Base-by-base conservation (phyloP, 1,284 basidiomycete species). In the Ceratobasidium sp. region DNA sequence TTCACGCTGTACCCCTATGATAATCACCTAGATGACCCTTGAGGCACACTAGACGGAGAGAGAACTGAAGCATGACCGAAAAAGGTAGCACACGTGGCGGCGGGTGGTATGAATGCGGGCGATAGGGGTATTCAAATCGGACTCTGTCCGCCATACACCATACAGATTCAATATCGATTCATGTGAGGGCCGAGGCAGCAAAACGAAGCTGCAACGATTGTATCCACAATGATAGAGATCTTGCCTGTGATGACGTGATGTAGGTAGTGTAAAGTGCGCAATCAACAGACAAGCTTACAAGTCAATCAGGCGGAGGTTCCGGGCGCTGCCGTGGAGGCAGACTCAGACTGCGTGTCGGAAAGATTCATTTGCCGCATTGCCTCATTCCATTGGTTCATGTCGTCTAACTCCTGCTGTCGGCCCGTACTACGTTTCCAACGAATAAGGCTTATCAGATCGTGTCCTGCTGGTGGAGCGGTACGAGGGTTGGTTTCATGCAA, bases 401-500 rank as follows among this genome's bases (percentile, higher is more conserved):
- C 64, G 8, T 55, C 52, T 10, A 55, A 18, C 32, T 67, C 64
- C 8, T 10, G 23, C 6, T 45, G 64, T 28, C 52, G 50, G 21
- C 45, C 64, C 12, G 52, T 32, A 55, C 36, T 45, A 3, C 26
- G 64, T 41, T 92, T 93, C 93, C 93, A 95, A 26, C 78, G 80
- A 18, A 90, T 73, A 43, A 96, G 85, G 57, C 86, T 83, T 6
- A 79, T 74, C 26, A 96, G 81, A 39, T 85, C 87, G 75, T 93
- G 85, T 8, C 90, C 88, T n/a, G 84, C 82, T 1, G 87, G 83
- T 16, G 90, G 85, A 10, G 87, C 89, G 1, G 90, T 92, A 61
- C 93, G 88, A 4, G 94, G 94, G 80, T 96, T 90, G 46, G 85
- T 91, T 80, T 96, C 93, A 81, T 92, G 87, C 26, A 96, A 86